These are phyloP conservation scores for Mesembryanthemum crystallinum DNA, from an alignment of 148 eudicot genomes.

Conservation along the genomic window DNA sequence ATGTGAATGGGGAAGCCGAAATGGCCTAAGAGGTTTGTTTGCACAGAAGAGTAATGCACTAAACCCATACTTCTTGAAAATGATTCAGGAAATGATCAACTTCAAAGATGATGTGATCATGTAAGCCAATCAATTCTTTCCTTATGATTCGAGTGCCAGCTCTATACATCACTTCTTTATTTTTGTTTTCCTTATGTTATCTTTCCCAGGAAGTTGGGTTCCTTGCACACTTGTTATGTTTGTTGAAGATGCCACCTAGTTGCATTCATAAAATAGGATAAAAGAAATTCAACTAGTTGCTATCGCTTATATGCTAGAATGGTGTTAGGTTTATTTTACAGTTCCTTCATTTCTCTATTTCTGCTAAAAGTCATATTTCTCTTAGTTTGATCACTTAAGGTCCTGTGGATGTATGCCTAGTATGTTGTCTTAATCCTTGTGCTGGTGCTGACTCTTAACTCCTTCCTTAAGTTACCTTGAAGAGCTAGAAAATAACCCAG, in stretches of 20 bases:
- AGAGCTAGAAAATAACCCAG: slow-evolving; percentile 69
- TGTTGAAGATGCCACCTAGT: neutral
- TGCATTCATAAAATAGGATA: neutral
- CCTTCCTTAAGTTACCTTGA: slow-evolving; percentile 67
- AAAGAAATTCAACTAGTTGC: neutral
- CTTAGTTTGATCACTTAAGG: neutral
- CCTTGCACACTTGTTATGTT: neutral
- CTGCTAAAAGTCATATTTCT: neutral
- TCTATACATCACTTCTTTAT: too few relatives aligned
- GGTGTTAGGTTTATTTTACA: neutral
- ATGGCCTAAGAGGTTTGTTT: slow-evolving; percentile 65
- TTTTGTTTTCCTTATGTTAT: neutral
- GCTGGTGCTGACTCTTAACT: slow-evolving; percentile 5
- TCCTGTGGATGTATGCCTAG: neutral
- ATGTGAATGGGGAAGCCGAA: slow-evolving; percentile 94
- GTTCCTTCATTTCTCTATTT: neutral
- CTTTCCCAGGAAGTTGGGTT: neutral
- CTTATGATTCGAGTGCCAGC: neutral
- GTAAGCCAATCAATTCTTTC: slow-evolving; percentile 33
- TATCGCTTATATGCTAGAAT: neutral
- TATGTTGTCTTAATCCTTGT: neutral
- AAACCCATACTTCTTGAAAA: slow-evolving; percentile 80
- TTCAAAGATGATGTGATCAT: slow-evolving; percentile 67
- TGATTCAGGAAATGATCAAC: slow-evolving; percentile 69
- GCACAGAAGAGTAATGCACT: slow-evolving; percentile 73